Percentiles rank a stretch among this genome's conserved stretches.
Evolutionary conservation across 2,329 filamentous ascomycete species (phyloP).

Genomic region (Hymenotorrendiella dingleyae): DNA sequence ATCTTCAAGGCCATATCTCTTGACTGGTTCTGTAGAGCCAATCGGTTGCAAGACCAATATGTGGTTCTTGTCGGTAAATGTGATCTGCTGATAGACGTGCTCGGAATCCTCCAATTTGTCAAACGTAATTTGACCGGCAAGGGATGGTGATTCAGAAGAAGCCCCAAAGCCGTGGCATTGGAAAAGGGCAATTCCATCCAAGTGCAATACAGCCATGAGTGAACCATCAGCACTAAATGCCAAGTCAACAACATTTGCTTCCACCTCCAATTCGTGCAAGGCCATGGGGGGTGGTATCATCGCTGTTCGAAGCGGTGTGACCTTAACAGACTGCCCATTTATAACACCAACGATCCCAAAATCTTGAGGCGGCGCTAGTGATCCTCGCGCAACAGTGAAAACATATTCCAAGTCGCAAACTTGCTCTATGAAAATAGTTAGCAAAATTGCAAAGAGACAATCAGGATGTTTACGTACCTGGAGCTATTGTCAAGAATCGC

Average conservation of each 20-base stretch:
- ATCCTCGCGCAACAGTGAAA: conserved; percentile 62
- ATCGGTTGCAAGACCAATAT: conserved; percentile 19
- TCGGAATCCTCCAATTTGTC: conserved; percentile 19
- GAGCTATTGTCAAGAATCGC: conserved; percentile 51
- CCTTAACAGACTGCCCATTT: conserved; percentile 71
- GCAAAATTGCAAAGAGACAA: neutral
- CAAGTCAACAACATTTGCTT: conserved; percentile 64
- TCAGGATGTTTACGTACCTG: conserved; percentile 35
- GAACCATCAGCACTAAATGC: conserved; percentile 61
- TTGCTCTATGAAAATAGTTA: conserved; percentile 30
- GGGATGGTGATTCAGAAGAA: conserved; percentile 39
- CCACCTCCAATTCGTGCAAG: conserved; percentile 62
- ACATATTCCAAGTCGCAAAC: conserved; percentile 61
- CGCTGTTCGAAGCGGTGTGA: conserved; percentile 78
- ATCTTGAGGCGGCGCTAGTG: conserved; percentile 66
- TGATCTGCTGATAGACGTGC: conserved; percentile 24
- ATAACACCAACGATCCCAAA: conserved; percentile 76
- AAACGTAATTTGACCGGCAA: conserved; percentile 38
- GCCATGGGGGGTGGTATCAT: conserved; percentile 94
- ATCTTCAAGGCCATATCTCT: conserved; percentile 23
- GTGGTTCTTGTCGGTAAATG: conserved; percentile 21
- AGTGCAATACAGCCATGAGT: conserved; percentile 67
- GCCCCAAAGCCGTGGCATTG: conserved; percentile 59
- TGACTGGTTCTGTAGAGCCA: conserved; percentile 12
- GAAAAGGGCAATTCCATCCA: conserved; percentile 60